Evolutionary conservation across 768 basidiomycete species (phyloP).

Genomic region (Termitomyces sp.): DNA sequence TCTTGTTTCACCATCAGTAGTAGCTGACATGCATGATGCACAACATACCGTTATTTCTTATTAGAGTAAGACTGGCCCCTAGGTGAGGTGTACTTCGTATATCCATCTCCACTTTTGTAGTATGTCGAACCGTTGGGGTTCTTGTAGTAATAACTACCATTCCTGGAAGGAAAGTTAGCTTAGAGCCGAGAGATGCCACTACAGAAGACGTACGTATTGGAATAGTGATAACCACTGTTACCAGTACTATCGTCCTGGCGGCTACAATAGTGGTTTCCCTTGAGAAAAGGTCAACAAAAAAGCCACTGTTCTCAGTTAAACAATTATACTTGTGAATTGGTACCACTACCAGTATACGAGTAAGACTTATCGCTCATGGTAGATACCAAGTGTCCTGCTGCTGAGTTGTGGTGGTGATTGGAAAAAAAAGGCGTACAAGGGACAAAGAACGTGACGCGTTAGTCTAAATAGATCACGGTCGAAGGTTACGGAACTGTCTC

Average conservation of each 20-base stretch:
- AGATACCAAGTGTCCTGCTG: background rate
- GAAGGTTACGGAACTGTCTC: no score
- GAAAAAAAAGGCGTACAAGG: background rate
- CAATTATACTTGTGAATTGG: slow-evolving; percentile 42
- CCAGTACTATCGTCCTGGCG: slow-evolving; percentile 38
- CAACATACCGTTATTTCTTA: background rate
- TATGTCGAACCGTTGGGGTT: slow-evolving; percentile 61
- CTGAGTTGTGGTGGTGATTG: background rate
- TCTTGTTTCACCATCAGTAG: background rate
- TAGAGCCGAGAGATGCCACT: background rate
- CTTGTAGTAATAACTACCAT: slow-evolving; percentile 60
- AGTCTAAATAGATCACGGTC: background rate
- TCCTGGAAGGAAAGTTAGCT: slow-evolving; percentile 16
- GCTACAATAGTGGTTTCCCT: slow-evolving; percentile 62
- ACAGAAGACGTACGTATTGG: slow-evolving; percentile 39
- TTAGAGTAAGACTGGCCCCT: slow-evolving; percentile 19
- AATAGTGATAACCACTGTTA: slow-evolving; percentile 53
- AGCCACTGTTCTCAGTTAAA: background rate
- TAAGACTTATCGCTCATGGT: slow-evolving; percentile 24
- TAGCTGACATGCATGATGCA: background rate
- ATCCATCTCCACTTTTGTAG: slow-evolving; percentile 45
- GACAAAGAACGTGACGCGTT: background rate
- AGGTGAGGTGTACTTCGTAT: slow-evolving; percentile 47
- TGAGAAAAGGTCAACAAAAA: background rate
- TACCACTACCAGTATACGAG: slow-evolving; percentile 41